Base-by-base conservation (phyloP, 768 basidiomycete genomes). In the Mycena albidolilacea region DNA sequence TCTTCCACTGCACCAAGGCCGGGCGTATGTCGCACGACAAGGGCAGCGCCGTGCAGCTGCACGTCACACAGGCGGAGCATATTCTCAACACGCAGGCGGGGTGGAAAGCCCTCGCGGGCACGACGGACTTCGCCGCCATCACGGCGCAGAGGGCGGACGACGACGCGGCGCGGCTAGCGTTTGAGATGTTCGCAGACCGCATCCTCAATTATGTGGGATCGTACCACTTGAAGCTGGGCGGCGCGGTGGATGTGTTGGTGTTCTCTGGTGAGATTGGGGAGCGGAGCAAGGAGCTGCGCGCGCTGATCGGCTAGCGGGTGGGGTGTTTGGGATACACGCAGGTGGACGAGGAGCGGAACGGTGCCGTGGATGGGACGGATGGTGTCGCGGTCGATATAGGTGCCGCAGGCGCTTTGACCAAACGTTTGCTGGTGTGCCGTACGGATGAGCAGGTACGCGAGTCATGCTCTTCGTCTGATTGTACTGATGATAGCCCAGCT, bases 201-300 rank as follows among this genome's bases (percentile, higher is more conserved):
- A 86, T 97, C 59, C 77, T 94, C 67, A 87, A 91, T 76, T 95
- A 85, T 74, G 80, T 95, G 58, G 95, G 93, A 7, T 87, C 90
- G 59, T 96, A 95, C 80, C 90, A 92, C 76, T 83, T 95, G 76
- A 92, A 94, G 79, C 88, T 96, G 30, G 86, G 85, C 41, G 89
- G 89, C 17, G 71, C 85, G 35, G 88, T 96, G 12, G 93, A 96
- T 79, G 95, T 92, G 1, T 78, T 97, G 52, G 93, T 97, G 14
- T 96, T 97, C 79, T 87, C 94, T 0, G 96, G 96, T 4, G 96
- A 96, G 0, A 95, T 98, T 64, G 97, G 97, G 0, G 97, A 98
- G 81, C 87, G 86, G 75, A 89, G 91, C 71, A 84, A 81, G 19
- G 86, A 89, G 75, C 81, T 98, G 66, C 83, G 96, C 52, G 79